Evolutionary conservation across 2,329 filamentous ascomycete genomes (phyloP).

Genomic region (Triangularia verruculosa): DNA sequence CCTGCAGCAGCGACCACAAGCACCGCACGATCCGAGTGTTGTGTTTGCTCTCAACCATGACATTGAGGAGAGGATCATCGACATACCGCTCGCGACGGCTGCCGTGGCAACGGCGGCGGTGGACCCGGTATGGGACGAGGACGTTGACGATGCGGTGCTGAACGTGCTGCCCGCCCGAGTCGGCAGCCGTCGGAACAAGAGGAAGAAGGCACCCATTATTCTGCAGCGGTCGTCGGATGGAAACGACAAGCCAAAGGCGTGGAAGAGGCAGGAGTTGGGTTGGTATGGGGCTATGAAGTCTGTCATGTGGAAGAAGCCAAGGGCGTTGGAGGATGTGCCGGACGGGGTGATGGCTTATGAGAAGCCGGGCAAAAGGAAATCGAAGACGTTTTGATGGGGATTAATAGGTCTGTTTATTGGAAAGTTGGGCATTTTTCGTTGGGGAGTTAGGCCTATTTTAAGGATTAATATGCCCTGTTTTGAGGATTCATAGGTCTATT

Average conservation of each 20-base stretch:
- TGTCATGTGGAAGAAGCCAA: conserved; percentile 34
- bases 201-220: conserved; percentile 29
- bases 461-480: not conserved
- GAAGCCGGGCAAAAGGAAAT: conserved; percentile 13
- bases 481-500: too few species aligned
- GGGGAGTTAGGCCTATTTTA: too few species aligned
- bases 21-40: not conserved
- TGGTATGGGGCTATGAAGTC: conserved; percentile 47
- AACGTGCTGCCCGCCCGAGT: conserved; percentile 1
- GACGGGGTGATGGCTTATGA: conserved; percentile 18
- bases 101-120: not conserved
- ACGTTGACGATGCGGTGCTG: not conserved
- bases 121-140: conserved; percentile 2
- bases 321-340: conserved; percentile 24
- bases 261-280: conserved; percentile 43
- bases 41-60: conserved; percentile 16
- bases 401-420: not conserved
- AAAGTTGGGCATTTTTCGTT: too few species aligned
- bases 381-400: conserved; percentile 9
- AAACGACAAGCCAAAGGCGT: conserved; percentile 35
- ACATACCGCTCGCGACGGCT: not conserved
- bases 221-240: conserved; percentile 30
- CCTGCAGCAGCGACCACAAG: not conserved
- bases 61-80: conserved; percentile 19
- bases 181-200: not conserved